phyloP scores from a whole-genome alignment of 1,139 yeast species.

The Saccharomycopsis hybrid region DNA sequence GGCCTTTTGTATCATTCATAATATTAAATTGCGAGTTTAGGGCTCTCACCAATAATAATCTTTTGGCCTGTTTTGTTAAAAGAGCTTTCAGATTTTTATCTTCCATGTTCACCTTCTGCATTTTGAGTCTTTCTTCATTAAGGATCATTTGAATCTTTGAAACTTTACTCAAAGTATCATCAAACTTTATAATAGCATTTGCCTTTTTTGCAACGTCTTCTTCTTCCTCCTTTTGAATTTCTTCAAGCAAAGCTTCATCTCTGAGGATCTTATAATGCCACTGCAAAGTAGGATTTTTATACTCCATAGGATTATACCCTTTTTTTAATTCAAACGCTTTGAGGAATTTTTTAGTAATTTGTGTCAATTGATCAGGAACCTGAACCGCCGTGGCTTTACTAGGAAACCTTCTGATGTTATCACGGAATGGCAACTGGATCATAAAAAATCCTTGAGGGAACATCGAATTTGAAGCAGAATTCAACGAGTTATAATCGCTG shows the following conservation, averaged over 20 bases:
- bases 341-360: constrained; percentile 35
- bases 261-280: constrained; percentile 61
- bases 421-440: constrained; percentile 55
- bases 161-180: constrained; percentile 30
- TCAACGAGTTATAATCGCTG: constrained; percentile 28
- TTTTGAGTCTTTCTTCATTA: no score
- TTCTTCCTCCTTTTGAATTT: constrained; percentile 26
- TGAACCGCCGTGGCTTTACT: constrained; percentile 22
- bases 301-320: constrained; percentile 53
- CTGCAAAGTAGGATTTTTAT: constrained; percentile 60
- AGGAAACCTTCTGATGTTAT: constrained; percentile 54
- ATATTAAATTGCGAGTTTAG: background rate
- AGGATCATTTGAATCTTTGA: constrained; percentile 24
- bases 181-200: no score
- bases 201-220: no score
- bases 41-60: background rate
- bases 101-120: no score
- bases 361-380: constrained; percentile 30
- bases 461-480: constrained; percentile 1
- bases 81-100: no score
- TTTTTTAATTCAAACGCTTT: constrained; percentile 36
- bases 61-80: background rate
- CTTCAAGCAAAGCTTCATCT: constrained; percentile 62
- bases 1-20: background rate
- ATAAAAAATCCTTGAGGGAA: constrained; percentile 61